These are phyloP conservation scores for Arthroderma uncinatum DNA, from an alignment of 2,329 filamentous ascomycete species.

Conservation along the genomic window DNA sequence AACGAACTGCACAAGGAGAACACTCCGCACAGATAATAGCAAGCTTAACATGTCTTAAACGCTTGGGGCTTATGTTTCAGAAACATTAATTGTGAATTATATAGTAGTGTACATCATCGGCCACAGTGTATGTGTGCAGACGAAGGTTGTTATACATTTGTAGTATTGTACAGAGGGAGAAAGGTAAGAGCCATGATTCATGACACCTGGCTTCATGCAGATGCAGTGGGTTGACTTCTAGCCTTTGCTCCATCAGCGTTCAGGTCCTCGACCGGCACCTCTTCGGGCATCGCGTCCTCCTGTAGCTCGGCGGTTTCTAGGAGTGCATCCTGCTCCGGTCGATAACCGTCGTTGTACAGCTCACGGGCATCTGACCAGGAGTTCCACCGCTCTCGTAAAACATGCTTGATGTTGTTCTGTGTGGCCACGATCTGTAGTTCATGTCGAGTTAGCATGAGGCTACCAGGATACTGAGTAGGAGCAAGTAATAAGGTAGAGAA, in stretches of 20 bases:
- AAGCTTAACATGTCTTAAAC: not conserved
- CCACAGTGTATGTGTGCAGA: not conserved
- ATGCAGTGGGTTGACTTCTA: not conserved
- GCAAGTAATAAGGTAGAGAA: constrained; percentile 6
- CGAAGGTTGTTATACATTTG: not conserved
- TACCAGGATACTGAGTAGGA: constrained; percentile 4
- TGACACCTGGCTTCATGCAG: not conserved
- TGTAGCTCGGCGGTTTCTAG: constrained; percentile 7
- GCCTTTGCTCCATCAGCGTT: not conserved
- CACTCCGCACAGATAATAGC: not conserved
- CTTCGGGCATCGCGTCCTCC: constrained; percentile 1
- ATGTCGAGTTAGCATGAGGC: not conserved
- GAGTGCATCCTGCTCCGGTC: constrained; percentile 22
- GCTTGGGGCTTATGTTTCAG: not conserved
- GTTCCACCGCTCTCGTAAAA: constrained; percentile 78
- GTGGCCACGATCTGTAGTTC: constrained; percentile 56
- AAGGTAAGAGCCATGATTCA: not conserved
- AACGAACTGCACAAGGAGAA: no score
- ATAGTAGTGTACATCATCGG: constrained; percentile 1
- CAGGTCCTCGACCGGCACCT: constrained; percentile 8
- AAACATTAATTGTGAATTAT: not conserved
- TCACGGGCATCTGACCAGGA: constrained; percentile 50
- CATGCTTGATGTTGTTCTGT: constrained; percentile 71
- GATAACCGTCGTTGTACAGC: constrained; percentile 28
- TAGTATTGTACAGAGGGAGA: not conserved